Base-by-base conservation (phyloP, 1,284 basidiomycete genomes). In the Rhodotorula mucilaginosa region DNA sequence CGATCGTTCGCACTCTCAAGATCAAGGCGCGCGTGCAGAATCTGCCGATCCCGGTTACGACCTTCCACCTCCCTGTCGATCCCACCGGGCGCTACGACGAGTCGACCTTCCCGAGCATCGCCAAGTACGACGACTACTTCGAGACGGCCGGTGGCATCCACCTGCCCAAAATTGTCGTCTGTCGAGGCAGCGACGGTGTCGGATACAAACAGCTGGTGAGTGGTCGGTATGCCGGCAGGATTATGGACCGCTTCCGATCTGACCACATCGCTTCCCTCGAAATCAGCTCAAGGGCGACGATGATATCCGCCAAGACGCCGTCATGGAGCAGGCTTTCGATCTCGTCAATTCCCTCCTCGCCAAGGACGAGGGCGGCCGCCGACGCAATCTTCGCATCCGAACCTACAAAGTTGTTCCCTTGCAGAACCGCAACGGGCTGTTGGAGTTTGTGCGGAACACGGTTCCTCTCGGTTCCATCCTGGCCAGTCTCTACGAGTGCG, bases 251-350 rank as follows among this genome's bases (percentile, higher is more conserved):
- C 2, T 13, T 19, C 16, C 3, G 26, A 5, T 7, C 16, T 67
- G 64, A 31, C 52, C 59, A n/a, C 49, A 29, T 51, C 3, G 21
- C 18, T 57, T 12, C 34, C 34, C 26, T 31, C 0, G 44, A 29
- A 16, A 34, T 5, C 74, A 97, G 92, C 97, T 95, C 84, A 99
- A 99, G 81, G 91, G 92, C 18, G 86, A 89, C 26, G 94, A 97
- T 76, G 96, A 99, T 79, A 82, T 97, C 48, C 88, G 96, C 46
- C 97, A 99, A 81, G 96, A 99, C 80, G 95, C 96, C 1, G 93
- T 99, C 60, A 97, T 99, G 95, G 93, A 97, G 79, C 97, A 99
- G 82, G 93, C 97, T 2, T 99, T 99, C 79, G 88, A 89, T 47
- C 85, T 98, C 57, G 90, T 94, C 67, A 98, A 99, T 74, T 83